phyloP scores from a whole-genome alignment of 257 asterid genomes.

The Gynochthodes officinalis region DNA sequence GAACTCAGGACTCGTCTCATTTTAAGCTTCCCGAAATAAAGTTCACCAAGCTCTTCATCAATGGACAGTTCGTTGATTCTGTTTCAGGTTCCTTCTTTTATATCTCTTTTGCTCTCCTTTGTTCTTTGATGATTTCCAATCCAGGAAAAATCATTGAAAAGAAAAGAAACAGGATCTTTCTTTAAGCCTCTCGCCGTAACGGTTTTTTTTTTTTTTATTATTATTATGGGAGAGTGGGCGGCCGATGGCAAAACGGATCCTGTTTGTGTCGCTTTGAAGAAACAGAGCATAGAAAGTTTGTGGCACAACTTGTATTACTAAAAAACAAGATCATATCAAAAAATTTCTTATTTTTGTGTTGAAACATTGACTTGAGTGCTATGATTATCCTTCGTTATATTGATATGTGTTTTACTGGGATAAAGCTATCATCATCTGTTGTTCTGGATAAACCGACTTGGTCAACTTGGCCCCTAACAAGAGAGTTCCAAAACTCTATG shows the following conservation, averaged over 20 bases:
- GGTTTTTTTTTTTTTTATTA: neutral
- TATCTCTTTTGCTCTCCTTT: too few relatives aligned
- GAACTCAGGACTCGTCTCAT: conserved; percentile 5
- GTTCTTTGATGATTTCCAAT: neutral
- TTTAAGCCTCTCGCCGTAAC: neutral
- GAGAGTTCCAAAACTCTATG: too few relatives aligned
- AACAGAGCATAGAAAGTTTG: neutral
- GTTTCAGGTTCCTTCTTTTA: conserved; percentile 29
- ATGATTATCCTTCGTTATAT: too few relatives aligned
- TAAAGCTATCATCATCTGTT: too few relatives aligned
- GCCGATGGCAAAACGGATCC: neutral
- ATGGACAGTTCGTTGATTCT: conserved; percentile 37
- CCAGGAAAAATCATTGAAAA: neutral
- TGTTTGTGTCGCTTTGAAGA: neutral
- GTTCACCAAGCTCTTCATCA: conserved; percentile 38
- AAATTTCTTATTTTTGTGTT: too few relatives aligned
- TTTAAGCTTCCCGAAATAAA: conserved; percentile 27
- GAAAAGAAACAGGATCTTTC: neutral
- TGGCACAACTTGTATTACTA: too few relatives aligned
- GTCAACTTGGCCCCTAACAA: too few relatives aligned
- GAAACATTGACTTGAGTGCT: too few relatives aligned
- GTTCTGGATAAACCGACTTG: too few relatives aligned
- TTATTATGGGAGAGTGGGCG: too few relatives aligned
- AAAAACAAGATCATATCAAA: too few relatives aligned
- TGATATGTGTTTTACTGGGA: too few relatives aligned